Conservation (phyloP, 2,329 filamentous ascomycete species). For the Massarina eburnea region DNA sequence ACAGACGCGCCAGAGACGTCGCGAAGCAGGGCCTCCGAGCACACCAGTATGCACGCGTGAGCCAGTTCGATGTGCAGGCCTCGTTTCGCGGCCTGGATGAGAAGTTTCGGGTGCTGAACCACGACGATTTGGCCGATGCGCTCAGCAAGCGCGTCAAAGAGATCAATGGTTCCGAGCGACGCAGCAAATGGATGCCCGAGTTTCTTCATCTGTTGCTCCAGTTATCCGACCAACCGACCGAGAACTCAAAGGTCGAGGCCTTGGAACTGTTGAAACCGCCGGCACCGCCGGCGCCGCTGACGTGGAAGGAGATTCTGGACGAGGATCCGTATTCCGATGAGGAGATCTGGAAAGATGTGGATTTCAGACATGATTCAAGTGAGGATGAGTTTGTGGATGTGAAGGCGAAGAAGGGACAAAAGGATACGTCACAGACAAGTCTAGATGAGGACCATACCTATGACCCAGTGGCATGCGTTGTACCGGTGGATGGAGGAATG, state of each 20-base stretch:
- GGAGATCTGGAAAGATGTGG: conserved; percentile 69
- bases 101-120: conserved; percentile 78
- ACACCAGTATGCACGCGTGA: conserved; percentile 48
- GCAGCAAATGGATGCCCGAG: conserved; percentile 74
- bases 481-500: conserved; percentile 21
- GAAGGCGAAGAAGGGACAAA: conserved; percentile 25
- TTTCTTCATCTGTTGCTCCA: conserved; percentile 75
- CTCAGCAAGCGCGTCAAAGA: conserved; percentile 61
- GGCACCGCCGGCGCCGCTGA: conserved; percentile 56
- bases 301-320: conserved; percentile 76
- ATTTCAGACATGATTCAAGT: conserved; percentile 67
- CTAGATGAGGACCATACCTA: conserved; percentile 40
- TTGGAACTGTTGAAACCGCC: conserved; percentile 59
- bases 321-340: conserved; percentile 74
- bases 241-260: conserved; percentile 66
- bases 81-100: conserved; percentile 66
- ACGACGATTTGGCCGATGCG: conserved; percentile 76
- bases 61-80: conserved; percentile 51
- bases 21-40: conserved; percentile 44
- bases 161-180: conserved; percentile 54
- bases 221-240: conserved; percentile 77
- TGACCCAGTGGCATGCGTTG: conserved; percentile 38
- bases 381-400: conserved; percentile 55
- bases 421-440: conserved; percentile 39
- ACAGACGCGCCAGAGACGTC: conserved; percentile 42